A percentile compares a stretch with the other conserved stretches of the same genome.
Evolutionary conservation across 2,329 filamentous ascomycete species (phyloP).

Genomic region (Alternaria gansuensis): DNA sequence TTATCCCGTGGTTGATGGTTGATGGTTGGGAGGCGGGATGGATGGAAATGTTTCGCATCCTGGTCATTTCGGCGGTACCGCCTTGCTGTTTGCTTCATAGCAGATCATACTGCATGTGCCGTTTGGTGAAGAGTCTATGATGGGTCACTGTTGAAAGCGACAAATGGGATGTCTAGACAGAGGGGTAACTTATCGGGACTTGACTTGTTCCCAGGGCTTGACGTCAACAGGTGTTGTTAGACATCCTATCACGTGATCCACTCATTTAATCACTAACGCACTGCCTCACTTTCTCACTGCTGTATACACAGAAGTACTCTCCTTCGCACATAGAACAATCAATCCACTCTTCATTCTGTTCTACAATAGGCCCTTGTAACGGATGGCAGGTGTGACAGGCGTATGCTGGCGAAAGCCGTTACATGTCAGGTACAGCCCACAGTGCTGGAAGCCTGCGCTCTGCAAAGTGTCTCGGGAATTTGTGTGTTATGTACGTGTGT

Average conservation of each 20-base stretch:
- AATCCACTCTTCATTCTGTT: too few species aligned
- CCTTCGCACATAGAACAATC: too few species aligned
- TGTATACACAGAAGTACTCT: too few species aligned
- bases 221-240: constrained; percentile 7
- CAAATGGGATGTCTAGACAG: constrained; percentile 5
- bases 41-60: constrained; percentile 18
- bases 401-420: constrained; percentile 7
- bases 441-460: constrained; percentile 1
- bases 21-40: constrained; percentile 8
- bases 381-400: constrained; percentile 10
- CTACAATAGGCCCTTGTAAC: constrained; percentile 3
- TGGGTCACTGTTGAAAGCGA: not conserved
- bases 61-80: constrained; percentile 9
- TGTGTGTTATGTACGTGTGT: constrained; percentile 1
- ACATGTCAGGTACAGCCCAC: constrained; percentile 18
- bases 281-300: too few species aligned
- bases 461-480: constrained; percentile 4
- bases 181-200: constrained; percentile 2
- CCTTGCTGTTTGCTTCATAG: constrained; percentile 3
- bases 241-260: too few species aligned
- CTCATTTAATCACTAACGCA: too few species aligned
- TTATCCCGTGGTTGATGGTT: not conserved
- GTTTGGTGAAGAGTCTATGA: constrained; percentile 4
- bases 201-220: constrained; percentile 10
- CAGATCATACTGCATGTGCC: not conserved